Conservation (phyloP, 1,284 basidiomycete species). For the Leccinum subspadiceum region DNA sequence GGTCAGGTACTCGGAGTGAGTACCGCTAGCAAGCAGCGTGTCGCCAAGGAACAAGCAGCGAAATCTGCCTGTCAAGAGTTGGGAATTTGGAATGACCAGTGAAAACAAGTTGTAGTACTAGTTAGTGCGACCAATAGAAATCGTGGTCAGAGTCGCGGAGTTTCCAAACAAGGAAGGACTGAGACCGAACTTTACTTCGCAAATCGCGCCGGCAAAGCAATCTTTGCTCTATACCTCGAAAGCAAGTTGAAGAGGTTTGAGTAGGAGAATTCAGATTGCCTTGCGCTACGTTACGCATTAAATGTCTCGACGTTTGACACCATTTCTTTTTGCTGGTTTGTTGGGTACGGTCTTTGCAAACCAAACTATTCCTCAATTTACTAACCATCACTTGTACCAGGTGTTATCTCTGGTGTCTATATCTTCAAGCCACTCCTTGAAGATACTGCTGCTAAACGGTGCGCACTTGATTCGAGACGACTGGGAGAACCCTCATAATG, state of each 20-base stretch:
- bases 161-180: constrained; percentile 26
- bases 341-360: constrained; percentile 22
- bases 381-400: constrained; percentile 34
- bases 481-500: constrained; percentile 4
- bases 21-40: constrained; percentile 39
- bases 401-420: constrained; percentile 61
- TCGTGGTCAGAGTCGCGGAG: constrained; percentile 31
- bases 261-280: constrained; percentile 29
- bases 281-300: constrained; percentile 8
- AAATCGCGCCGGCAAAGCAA: constrained; percentile 9
- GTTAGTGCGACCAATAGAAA: neutral
- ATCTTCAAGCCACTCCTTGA: constrained; percentile 50
- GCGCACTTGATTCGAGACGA: neutral
- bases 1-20: constrained; percentile 47
- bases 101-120: constrained; percentile 2
- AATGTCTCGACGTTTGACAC: constrained; percentile 31
- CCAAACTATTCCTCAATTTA: neutral
- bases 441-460: constrained; percentile 14
- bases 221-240: neutral
- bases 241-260: neutral
- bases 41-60: constrained; percentile 52
- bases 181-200: neutral
- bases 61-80: constrained; percentile 40
- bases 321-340: constrained; percentile 29
- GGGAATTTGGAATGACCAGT: constrained; percentile 20